Conservation (phyloP, 352 stramenopile genomes). For the Thraustochytrium sp. region DNA sequence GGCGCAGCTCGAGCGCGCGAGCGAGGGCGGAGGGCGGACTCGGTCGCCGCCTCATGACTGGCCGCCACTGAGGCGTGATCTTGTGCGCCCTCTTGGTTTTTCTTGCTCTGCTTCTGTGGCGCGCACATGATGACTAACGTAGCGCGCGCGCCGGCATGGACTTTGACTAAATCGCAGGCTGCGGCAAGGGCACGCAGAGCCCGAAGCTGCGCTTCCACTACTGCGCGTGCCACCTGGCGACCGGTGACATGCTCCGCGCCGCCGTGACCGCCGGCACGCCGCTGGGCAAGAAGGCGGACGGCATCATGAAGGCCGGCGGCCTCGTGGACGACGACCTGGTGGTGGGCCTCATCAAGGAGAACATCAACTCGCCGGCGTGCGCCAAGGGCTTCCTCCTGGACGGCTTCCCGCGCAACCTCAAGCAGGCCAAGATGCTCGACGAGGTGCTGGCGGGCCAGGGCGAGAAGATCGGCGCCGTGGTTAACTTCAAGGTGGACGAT, state of each 20-base stretch:
- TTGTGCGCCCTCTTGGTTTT: not conserved
- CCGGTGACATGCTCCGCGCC: constrained; percentile 96
- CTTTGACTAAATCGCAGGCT: constrained; percentile 79
- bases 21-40: too few species aligned
- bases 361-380: constrained; percentile 93
- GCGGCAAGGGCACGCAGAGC: constrained; percentile 97
- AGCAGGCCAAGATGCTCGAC: constrained; percentile 95
- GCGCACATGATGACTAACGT: too few species aligned
- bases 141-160: too few species aligned
- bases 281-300: constrained; percentile 87
- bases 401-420: constrained; percentile 95
- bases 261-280: constrained; percentile 91
- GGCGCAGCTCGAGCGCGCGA: not conserved
- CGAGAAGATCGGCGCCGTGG: constrained; percentile 75
- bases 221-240: constrained; percentile 95
- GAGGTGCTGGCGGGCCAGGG: constrained; percentile 85
- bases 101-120: too few species aligned
- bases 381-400: constrained; percentile 98
- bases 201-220: constrained; percentile 95
- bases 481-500: constrained; percentile 93
- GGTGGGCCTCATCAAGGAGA: constrained; percentile 97
- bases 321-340: constrained; percentile 97
- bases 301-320: constrained; percentile 88
- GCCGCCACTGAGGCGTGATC: not conserved
- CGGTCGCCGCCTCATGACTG: not conserved